Conservation (phyloP, 345 rosid species). For the Xanthoceras sorbifolium region DNA sequence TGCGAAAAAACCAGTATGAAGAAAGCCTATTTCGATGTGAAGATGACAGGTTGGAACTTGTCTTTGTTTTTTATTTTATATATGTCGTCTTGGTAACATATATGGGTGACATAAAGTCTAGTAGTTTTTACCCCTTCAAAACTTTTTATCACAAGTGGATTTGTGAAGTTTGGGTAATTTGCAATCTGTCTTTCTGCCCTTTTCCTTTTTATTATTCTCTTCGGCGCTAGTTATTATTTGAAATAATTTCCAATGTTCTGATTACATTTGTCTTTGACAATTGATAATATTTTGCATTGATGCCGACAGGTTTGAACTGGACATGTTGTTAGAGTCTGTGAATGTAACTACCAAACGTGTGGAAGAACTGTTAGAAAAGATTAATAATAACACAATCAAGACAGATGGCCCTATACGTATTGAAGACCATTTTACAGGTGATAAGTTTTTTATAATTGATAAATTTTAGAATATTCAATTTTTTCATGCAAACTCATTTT, state of each 20-base stretch:
- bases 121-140: neutral
- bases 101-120: neutral
- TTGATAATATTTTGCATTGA: constrained; percentile 18
- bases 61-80: neutral
- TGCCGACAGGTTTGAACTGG: constrained; percentile 88
- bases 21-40: constrained; percentile 94
- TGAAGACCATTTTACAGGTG: constrained; percentile 90
- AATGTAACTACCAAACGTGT: constrained; percentile 79
- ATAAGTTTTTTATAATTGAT: constrained; percentile 22
- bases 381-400: constrained; percentile 63
- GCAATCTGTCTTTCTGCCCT: neutral
- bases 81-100: constrained; percentile 6
- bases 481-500: constrained; percentile 14
- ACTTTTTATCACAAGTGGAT: neutral
- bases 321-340: constrained; percentile 93
- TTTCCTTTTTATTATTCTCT: constrained; percentile 11
- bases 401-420: constrained; percentile 54
- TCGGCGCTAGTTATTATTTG: constrained; percentile 1
- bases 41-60: constrained; percentile 83
- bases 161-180: neutral
- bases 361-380: constrained; percentile 78
- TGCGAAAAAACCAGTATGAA: constrained; percentile 98
- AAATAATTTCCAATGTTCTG: constrained; percentile 8
- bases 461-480: constrained; percentile 10
- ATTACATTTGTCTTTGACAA: constrained; percentile 7